A percentile compares a stretch with the other conserved stretches of the same genome.
Conservation (phyloP, 2,329 filamentous ascomycete species). For the Epichloe elymi region DNA sequence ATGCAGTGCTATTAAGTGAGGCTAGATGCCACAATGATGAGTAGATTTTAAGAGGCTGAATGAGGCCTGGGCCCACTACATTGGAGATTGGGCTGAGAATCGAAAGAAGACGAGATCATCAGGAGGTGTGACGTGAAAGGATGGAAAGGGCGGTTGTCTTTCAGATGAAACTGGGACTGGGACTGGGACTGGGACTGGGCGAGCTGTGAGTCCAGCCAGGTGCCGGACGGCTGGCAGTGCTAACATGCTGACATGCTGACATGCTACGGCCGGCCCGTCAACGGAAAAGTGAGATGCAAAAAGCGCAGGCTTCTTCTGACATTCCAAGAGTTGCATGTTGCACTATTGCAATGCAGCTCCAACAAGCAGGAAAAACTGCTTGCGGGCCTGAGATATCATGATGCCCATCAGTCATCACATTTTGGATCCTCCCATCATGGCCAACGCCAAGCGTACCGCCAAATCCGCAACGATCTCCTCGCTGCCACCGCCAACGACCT, state of each 20-base stretch:
- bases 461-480: slow-evolving; percentile 42
- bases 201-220: not conserved
- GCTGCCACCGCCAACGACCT: slow-evolving; percentile 41
- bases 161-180: no score
- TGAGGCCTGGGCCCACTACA: no score
- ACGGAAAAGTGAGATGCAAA: not conserved
- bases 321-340: not conserved
- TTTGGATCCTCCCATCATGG: slow-evolving; percentile 10
- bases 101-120: not conserved
- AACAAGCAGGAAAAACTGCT: no score
- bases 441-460: slow-evolving; percentile 33
- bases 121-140: not conserved
- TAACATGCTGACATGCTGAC: not conserved
- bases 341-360: no score
- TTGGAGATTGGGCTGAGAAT: not conserved
- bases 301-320: not conserved
- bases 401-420: slow-evolving; percentile 3
- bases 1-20: not conserved
- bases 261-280: not conserved
- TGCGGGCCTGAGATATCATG: no score
- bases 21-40: not conserved
- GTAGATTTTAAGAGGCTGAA: not conserved
- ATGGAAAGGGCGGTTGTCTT: not conserved
- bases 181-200: no score
- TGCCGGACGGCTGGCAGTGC: not conserved